Evolutionary conservation across 345 rosid genomes (phyloP), one percentile per base, ranked within the genome.

Genomic region (Fremontodendron californicum): DNA sequence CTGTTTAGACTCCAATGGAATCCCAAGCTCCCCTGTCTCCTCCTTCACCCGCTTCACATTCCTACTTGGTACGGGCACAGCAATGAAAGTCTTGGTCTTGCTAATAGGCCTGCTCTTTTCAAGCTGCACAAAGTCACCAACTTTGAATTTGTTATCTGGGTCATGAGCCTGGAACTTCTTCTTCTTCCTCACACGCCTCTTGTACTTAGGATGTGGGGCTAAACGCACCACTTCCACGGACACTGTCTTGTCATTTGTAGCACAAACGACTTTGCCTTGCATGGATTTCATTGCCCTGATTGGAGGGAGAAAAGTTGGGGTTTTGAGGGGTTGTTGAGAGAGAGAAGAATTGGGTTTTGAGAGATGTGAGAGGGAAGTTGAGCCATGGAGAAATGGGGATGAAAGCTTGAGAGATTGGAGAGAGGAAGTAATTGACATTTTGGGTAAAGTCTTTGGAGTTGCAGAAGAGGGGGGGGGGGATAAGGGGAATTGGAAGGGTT

Each of bases 151-250:
- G 84, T 91, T 93, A 2, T 89, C 95, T 1, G 90, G 94, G 93
- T 94, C 98, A 82, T 94, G 98, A 52, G 91, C 98, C 76, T 91
- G 97, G 87, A 77, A 90, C 93, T 89, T 93, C 92, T 90, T 91
- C 98, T 92, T 94, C 89, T 74, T 91, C 84, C 95, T 84, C 5
- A 94, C 88, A 70, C 95, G 87, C 57, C 95, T 90, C 87, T 88
- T 88, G 90, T 94, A 94, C 89, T 93, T 94, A 0, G 97, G 98
- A 69, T 93, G 92, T 0, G 89, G 91, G 55, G 90, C 94, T 23
- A 91, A 76, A 27, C 97, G 85, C 67, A 80, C 81, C 43, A 94
- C 98, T 79, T 90, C 97, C 52, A 94, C 98, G 0, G 93, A 78
- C 51, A 94, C 97, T 0, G 97, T 93, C 89, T 93, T 94, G 88